Percentiles rank a stretch among this genome's conserved stretches.
phyloP scores from a whole-genome alignment of 23 red algal species.

The Gracilaria gracilis region DNA sequence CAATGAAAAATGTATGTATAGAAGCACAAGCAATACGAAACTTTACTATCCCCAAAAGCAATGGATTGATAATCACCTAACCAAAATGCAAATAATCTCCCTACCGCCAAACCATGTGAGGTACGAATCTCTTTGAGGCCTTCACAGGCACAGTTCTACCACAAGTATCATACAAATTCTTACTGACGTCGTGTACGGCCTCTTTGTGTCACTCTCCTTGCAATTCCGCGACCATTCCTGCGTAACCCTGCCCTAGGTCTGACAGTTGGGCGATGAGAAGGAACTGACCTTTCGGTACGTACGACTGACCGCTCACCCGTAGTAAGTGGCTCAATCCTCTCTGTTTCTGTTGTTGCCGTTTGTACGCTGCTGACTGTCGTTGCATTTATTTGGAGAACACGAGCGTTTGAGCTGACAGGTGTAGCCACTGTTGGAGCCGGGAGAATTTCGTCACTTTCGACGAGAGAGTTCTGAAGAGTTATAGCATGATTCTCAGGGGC shows the following conservation, averaged over 20 bases:
- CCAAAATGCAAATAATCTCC: too few species aligned
- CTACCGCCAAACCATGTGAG: too few species aligned
- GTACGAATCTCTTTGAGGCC: too few species aligned
- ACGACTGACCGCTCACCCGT: neutral
- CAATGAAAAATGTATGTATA: too few species aligned
- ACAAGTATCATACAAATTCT: too few species aligned
- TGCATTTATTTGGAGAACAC: neutral
- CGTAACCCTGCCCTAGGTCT: neutral
- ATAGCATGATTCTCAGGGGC: neutral
- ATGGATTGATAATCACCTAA: too few species aligned
- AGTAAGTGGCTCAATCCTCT: neutral
- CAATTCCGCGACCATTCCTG: neutral
- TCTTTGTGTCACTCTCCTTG: neutral
- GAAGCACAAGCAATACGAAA: too few species aligned
- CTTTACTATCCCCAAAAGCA: too few species aligned
- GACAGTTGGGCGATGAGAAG: neutral
- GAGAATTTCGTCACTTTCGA: neutral
- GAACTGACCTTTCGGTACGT: neutral
- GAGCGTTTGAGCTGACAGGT: neutral
- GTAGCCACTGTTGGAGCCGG: neutral
- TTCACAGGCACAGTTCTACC: too few species aligned
- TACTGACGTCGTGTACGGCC: neutral
- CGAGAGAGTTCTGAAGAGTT: neutral
- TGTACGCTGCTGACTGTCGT: neutral
- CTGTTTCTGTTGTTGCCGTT: neutral